phyloP scores from a whole-genome alignment of 169 alveolate genomes.

The Plasmodium gonderi region DNA sequence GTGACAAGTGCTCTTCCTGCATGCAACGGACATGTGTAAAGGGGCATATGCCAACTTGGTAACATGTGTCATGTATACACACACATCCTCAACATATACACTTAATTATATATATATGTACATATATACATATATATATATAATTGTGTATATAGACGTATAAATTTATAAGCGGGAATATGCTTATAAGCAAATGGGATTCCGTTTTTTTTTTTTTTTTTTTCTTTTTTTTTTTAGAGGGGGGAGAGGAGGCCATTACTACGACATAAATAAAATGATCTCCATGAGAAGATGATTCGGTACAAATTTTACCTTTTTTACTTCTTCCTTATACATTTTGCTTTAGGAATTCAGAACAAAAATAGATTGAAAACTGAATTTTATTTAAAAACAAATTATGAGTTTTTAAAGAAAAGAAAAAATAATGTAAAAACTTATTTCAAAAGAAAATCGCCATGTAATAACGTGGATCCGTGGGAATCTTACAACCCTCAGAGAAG shows the following conservation, averaged over 20 bases:
- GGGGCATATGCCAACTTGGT: background rate
- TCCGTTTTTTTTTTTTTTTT: conserved; percentile 4
- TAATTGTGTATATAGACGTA: background rate
- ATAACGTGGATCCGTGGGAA: background rate
- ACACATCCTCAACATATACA: no score
- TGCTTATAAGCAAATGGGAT: background rate
- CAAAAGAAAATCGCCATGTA: background rate
- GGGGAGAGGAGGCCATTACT: background rate
- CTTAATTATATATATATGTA: no score
- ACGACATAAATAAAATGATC: conserved; percentile 24
- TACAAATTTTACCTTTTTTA: conserved; percentile 24
- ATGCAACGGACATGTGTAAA: background rate
- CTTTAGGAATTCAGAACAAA: conserved; percentile 24
- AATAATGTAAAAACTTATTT: conserved; percentile 1
- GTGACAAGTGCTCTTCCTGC: background rate
- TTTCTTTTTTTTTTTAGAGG: background rate
- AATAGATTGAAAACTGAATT: background rate
- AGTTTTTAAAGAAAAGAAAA: conserved; percentile 24
- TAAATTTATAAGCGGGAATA: background rate
- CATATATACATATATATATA: no score
- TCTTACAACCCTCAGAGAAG: background rate
- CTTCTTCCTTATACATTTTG: conserved; percentile 22
- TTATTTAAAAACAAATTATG: conserved; percentile 47
- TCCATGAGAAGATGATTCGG: conserved; percentile 32
- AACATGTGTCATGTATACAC: background rate